Percentiles rank a stretch among this genome's conserved stretches.
Conservation (phyloP, 495 filamentous ascomycete genomes). For the Daldinia loculata region DNA sequence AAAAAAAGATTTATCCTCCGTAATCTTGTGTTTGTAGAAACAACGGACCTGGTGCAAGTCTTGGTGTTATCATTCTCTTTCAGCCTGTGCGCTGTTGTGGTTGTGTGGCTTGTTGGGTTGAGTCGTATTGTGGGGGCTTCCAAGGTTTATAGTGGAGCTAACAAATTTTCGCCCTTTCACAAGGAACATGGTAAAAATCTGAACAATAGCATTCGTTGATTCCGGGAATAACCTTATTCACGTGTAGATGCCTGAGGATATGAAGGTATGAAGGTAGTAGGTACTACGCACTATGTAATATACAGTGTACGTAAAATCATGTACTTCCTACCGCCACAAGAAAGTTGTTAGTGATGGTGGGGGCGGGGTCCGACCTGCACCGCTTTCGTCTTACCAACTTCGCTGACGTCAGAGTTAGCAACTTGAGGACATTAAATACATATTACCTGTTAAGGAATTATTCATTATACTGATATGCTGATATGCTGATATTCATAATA, state of each 20-base stretch:
- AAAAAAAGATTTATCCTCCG: slow-evolving; percentile 27
- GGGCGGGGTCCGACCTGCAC: slow-evolving; percentile 17
- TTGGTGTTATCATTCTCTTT: neutral
- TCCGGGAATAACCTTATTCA: neutral
- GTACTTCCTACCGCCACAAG: neutral
- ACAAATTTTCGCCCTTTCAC: slow-evolving; percentile 34
- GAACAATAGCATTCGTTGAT: neutral
- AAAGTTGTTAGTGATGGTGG: slow-evolving; percentile 26
- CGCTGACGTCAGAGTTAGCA: slow-evolving; percentile 28
- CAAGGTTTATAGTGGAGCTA: slow-evolving; percentile 14
- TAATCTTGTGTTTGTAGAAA: slow-evolving; percentile 16
- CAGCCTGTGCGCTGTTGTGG: too few species aligned
- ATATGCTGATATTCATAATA: too few species aligned
- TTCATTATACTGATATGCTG: too few species aligned
- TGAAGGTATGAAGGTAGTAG: too few species aligned
- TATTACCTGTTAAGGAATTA: too few species aligned
- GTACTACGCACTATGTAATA: too few species aligned
- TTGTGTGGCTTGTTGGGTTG: slow-evolving; percentile 6
- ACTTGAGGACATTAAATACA: too few species aligned
- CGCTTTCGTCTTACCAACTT: slow-evolving; percentile 7
- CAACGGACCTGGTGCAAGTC: slow-evolving; percentile 17
- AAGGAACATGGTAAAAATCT: slow-evolving; percentile 21
- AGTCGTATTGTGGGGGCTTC: slow-evolving; percentile 5
- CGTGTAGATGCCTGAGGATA: neutral
- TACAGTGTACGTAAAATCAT: too few species aligned